Conservation (phyloP, 1,284 basidiomycete species). For the Irpex sp. region DNA sequence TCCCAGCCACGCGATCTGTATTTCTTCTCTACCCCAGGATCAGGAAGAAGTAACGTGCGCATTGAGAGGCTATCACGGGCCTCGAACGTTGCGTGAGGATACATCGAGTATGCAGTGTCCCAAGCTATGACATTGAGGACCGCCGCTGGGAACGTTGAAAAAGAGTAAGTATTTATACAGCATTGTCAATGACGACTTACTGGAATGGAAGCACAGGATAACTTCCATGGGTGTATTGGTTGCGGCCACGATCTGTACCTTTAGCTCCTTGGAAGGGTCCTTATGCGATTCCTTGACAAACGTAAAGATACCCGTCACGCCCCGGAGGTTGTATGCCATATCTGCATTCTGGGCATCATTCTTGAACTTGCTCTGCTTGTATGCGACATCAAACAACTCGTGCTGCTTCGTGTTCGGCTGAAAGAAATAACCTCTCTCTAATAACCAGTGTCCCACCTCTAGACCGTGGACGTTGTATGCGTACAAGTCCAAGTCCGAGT, state of each 20-base stretch:
- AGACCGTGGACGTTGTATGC: not conserved
- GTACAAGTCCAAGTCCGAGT: slow-evolving; percentile 48
- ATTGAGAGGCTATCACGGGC: slow-evolving; percentile 17
- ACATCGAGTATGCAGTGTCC: slow-evolving; percentile 24
- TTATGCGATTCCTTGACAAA: slow-evolving; percentile 2
- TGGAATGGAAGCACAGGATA: slow-evolving; percentile 15
- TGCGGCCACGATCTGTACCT: slow-evolving; percentile 12
- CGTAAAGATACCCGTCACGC: slow-evolving; percentile 8
- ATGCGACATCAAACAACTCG: slow-evolving; percentile 12
- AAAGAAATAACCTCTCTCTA: slow-evolving; percentile 20
- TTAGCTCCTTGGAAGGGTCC: not conserved
- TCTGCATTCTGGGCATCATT: not conserved
- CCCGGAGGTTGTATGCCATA: not conserved
- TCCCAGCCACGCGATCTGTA: slow-evolving; percentile 23
- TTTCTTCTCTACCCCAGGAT: slow-evolving; percentile 16
- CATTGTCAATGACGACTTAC: slow-evolving; percentile 3
- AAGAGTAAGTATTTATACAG: not conserved
- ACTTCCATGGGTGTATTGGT: slow-evolving; percentile 10
- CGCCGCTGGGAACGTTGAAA: slow-evolving; percentile 30
- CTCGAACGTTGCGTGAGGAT: slow-evolving; percentile 27
- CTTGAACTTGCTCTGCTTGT: not conserved
- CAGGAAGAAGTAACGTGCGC: not conserved
- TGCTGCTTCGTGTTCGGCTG: slow-evolving; percentile 18
- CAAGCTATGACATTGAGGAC: slow-evolving; percentile 27
- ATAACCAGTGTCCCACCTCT: slow-evolving; percentile 21